Evolutionary conservation across 768 basidiomycete species (phyloP), one percentile per base, ranked within the genome.

Genomic region (Lanmaoa pseudosensibilis): DNA sequence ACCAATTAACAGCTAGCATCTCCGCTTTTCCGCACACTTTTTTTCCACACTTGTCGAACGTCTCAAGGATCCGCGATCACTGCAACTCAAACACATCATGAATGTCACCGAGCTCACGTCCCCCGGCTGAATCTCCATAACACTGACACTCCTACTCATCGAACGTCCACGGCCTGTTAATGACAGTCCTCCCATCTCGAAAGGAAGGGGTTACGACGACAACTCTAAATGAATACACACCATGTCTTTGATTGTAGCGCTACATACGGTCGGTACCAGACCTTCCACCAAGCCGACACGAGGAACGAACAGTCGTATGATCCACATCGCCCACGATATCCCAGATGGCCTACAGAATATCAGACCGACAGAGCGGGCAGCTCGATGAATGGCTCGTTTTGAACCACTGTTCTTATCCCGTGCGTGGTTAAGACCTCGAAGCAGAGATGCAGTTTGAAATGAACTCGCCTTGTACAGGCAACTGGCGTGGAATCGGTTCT

Each of bases 401-500:
- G 72, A 93, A 94, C 92, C 92, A 94, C 90, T 94, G 55, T 60
- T 57, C 18, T 13, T 13, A 44, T 48, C 19, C n/a, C 58, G 32
- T 18, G n/a, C 9, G n/a, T 16, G 13, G 39, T 55, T 30, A 57
- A 39, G 16, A 48, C 32, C 32, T 18, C 16, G 25, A 15, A 41
- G 13, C 11, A 19, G 27, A 36, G 15, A 21, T 12, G 13, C 13
- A 2, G 8, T 8, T 10, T 44, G 25, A 46, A 52, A 41, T 18
- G 16, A 54, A 66, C 79, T 47, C 46, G 85, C 91, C 79, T 96
- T 95, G 78, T 88, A 97, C 59, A 98, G 72, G 75, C 95, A 98
- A 21, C 83, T 86, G 0, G 92, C 86, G 69, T 97, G 95, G 81
- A 96, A 98, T 40, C 88, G 79, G 69, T 97, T 97, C 73, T 90